phyloP scores from a whole-genome alignment of 345 rosid genomes.

The Camelina neglecta region DNA sequence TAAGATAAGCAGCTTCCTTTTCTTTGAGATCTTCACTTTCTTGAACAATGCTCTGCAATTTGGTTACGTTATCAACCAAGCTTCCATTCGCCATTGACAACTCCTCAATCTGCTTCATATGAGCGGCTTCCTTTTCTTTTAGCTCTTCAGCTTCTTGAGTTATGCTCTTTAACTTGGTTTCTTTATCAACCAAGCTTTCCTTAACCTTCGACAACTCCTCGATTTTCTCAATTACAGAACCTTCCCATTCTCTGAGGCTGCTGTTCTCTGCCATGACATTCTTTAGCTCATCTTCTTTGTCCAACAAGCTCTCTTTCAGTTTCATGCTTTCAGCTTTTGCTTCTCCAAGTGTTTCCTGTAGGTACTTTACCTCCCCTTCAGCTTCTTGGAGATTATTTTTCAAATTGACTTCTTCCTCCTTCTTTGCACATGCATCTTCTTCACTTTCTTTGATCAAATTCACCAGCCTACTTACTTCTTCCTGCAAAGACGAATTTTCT shows the following conservation, averaged over 20 bases:
- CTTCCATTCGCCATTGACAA: constrained; percentile 50
- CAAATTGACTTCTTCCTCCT: constrained; percentile 66
- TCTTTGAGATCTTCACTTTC: constrained; percentile 26
- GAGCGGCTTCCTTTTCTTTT: constrained; percentile 22
- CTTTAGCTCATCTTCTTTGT: constrained; percentile 75
- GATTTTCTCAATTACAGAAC: constrained; percentile 32
- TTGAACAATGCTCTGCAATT: constrained; percentile 60
- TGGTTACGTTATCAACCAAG: constrained; percentile 67
- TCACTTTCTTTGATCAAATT: constrained; percentile 64
- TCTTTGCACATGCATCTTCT: constrained; percentile 60
- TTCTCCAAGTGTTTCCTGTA: constrained; percentile 52
- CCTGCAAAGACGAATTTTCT: constrained; percentile 57
- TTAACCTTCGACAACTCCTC: constrained; percentile 31
- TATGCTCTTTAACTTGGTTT: constrained; percentile 62
- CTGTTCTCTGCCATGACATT: constrained; percentile 47
- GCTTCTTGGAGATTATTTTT: constrained; percentile 68
- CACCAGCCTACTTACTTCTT: constrained; percentile 63
- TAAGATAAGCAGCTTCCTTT: constrained; percentile 31
- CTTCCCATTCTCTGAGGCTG: constrained; percentile 41
- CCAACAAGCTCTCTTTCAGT: constrained; percentile 65
- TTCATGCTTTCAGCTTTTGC: constrained; percentile 54
- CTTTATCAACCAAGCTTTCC: constrained; percentile 62
- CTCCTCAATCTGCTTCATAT: constrained; percentile 30
- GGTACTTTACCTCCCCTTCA: constrained; percentile 67
- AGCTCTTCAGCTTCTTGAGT: constrained; percentile 40